Evolutionary conservation across 164 flowering plant species (phyloP).

Genomic region (Vitis rotundifolia): DNA sequence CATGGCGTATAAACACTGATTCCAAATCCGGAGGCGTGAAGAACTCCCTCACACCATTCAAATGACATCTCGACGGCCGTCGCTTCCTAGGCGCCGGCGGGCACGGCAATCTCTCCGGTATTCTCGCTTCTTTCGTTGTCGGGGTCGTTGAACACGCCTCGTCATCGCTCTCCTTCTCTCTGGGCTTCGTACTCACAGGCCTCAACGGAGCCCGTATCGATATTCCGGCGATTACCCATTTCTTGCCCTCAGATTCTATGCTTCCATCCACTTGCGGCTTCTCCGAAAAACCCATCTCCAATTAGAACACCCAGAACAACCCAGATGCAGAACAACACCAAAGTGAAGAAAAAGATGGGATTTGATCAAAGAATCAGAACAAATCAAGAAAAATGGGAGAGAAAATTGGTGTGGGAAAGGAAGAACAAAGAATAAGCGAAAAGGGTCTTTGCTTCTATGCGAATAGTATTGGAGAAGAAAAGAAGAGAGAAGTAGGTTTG

Average conservation of each 20-base stretch:
- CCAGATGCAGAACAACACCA: constrained; percentile 5
- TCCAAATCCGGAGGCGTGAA: constrained; percentile 79
- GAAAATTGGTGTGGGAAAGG: constrained; percentile 8
- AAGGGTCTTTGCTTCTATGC: constrained; percentile 17
- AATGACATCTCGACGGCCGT: constrained; percentile 41
- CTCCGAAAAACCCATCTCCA: constrained; percentile 39
- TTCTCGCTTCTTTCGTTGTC: constrained; percentile 56
- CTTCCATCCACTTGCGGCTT: constrained; percentile 34
- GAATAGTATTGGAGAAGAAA: neutral
- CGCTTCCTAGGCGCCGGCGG: constrained; percentile 87
- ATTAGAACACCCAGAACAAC: neutral
- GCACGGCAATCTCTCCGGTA: constrained; percentile 55
- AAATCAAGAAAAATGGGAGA: neutral
- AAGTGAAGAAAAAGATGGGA: constrained; percentile 6
- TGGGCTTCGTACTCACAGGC: constrained; percentile 37
- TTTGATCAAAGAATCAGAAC: constrained; percentile 17
- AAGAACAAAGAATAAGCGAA: constrained; percentile 18
- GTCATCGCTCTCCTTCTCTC: constrained; percentile 22
- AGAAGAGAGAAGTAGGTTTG: neutral
- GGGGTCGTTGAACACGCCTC: constrained; percentile 53
- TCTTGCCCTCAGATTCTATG: constrained; percentile 39
- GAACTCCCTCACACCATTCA: constrained; percentile 55
- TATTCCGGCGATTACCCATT: constrained; percentile 52
- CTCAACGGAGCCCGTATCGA: constrained; percentile 32
- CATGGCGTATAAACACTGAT: constrained; percentile 53